Conservation (phyloP, 2,329 filamentous ascomycete genomes). For the Didymella glomerata region DNA sequence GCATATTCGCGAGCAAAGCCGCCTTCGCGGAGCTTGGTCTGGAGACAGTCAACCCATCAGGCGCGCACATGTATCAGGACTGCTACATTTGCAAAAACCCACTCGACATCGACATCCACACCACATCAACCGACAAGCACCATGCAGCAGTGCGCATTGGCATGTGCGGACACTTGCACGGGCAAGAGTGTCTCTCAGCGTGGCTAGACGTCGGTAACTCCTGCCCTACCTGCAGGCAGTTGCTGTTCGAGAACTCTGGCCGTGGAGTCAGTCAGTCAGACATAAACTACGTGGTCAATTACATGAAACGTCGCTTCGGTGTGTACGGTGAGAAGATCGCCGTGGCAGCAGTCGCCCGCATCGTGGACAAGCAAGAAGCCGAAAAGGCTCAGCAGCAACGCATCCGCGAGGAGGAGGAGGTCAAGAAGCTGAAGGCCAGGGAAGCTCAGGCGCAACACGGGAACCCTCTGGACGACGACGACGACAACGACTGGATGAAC, state of each 20-base stretch:
- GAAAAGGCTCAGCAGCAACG: conserved; percentile 10
- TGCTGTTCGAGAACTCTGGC: conserved; percentile 25
- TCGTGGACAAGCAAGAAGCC: conserved; percentile 12
- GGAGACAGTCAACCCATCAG: conserved; percentile 18
- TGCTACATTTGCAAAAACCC: conserved; percentile 29
- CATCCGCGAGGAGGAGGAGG: conserved; percentile 12
- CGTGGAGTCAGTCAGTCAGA: conserved; percentile 3
- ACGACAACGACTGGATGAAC: conserved; percentile 16
- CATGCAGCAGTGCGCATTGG: conserved; percentile 30
- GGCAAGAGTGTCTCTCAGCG: conserved; percentile 27
- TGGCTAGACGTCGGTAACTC: conserved; percentile 32
- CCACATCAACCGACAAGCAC: background rate
- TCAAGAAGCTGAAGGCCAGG: conserved; percentile 12
- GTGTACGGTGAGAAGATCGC: conserved; percentile 4
- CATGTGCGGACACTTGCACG: conserved; percentile 31
- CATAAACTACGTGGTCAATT: background rate
- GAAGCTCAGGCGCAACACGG: conserved; percentile 2
- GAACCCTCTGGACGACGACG: conserved; percentile 9
- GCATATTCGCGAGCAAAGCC: conserved; percentile 25
- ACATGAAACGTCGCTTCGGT: background rate
- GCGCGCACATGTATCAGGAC: conserved; percentile 24
- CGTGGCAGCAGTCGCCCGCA: conserved; percentile 15
- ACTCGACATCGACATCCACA: conserved; percentile 18
- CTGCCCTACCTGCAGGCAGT: conserved; percentile 32
- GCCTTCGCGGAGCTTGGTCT: conserved; percentile 25